These are phyloP conservation scores for Sarocladiaceae sp. DNA, from an alignment of 2,329 filamentous ascomycete species.

Conservation along the genomic window DNA sequence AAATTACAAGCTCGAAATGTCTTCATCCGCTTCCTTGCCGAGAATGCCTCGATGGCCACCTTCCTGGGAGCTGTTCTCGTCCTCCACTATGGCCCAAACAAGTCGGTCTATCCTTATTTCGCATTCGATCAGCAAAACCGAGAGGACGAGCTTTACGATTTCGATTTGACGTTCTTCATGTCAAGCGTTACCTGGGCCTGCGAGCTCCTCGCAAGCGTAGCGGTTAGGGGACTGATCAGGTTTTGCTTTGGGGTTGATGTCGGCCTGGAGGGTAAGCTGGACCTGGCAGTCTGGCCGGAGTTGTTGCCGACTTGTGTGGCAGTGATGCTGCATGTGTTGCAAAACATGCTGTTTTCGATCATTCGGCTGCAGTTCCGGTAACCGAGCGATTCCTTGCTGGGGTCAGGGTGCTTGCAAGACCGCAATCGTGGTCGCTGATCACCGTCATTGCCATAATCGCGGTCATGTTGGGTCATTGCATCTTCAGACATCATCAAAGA, in stretches of 20 bases:
- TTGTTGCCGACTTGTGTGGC: slow-evolving; percentile 61
- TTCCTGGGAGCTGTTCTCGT: slow-evolving; percentile 64
- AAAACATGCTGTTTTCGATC: slow-evolving; percentile 71
- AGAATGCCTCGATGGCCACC: slow-evolving; percentile 65
- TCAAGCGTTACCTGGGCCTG: slow-evolving; percentile 63
- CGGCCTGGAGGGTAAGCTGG: slow-evolving; percentile 59
- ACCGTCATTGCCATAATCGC: too few relatives aligned
- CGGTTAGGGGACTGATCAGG: slow-evolving; percentile 54
- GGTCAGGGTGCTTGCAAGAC: too few relatives aligned
- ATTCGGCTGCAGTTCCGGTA: slow-evolving; percentile 55
- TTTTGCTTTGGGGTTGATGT: slow-evolving; percentile 58
- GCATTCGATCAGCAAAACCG: slow-evolving; percentile 50
- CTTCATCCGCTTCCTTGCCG: slow-evolving; percentile 63
- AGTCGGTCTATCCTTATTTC: slow-evolving; percentile 66
- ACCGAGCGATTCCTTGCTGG: not conserved
- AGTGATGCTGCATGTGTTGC: slow-evolving; percentile 63
- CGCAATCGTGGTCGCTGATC: not conserved
- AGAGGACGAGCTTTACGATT: slow-evolving; percentile 50
- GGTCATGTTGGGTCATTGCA: too few relatives aligned
- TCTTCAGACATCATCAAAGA: too few relatives aligned
- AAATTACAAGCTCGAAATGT: slow-evolving; percentile 64
- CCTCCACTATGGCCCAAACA: slow-evolving; percentile 63
- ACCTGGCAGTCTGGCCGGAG: slow-evolving; percentile 64
- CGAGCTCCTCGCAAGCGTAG: slow-evolving; percentile 58
- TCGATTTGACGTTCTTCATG: slow-evolving; percentile 59